Evolutionary conservation across 2,329 filamentous ascomycete species (phyloP).

Genomic region (Raffaelea deltoideospora): DNA sequence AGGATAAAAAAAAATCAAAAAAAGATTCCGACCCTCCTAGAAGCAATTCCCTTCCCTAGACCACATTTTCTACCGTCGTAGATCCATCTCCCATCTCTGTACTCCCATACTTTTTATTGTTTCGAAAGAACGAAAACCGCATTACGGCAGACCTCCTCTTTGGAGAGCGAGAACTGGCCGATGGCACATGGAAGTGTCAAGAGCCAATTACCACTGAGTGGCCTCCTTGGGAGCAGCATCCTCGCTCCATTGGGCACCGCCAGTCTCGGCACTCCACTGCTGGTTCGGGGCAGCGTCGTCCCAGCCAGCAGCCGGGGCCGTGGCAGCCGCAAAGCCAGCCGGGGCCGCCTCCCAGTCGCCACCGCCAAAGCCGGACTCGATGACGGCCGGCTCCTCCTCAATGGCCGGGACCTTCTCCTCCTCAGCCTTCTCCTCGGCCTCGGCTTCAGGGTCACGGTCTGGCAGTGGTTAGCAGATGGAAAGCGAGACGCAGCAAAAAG

Average conservation of each 20-base stretch:
- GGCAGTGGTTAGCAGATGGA: conserved; percentile 6
- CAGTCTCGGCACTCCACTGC: conserved; percentile 52
- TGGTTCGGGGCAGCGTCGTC: conserved; percentile 50
- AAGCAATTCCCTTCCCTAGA: too few relatives aligned
- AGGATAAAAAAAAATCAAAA: too few relatives aligned
- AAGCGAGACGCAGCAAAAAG: background rate
- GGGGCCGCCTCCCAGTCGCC: conserved; percentile 80
- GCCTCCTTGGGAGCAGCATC: conserved; percentile 27
- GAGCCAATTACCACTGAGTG: conserved; percentile 29
- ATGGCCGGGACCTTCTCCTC: conserved; percentile 80
- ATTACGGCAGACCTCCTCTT: too few relatives aligned
- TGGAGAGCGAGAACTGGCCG: too few relatives aligned
- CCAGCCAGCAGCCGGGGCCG: conserved; percentile 28
- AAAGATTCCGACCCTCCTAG: too few relatives aligned
- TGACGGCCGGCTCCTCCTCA: conserved; percentile 68
- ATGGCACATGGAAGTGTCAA: too few relatives aligned
- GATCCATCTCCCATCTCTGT: too few relatives aligned
- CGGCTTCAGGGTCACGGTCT: conserved; percentile 97
- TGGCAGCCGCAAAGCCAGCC: conserved; percentile 51
- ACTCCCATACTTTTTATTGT: too few relatives aligned
- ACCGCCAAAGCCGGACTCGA: conserved; percentile 55
- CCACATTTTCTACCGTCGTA: too few relatives aligned
- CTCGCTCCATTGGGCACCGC: conserved; percentile 38
- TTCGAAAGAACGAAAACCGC: too few relatives aligned
- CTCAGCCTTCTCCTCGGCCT: conserved; percentile 95